Conservation (phyloP, 106 monocot genomes). For the Amphibolis antarctica region DNA sequence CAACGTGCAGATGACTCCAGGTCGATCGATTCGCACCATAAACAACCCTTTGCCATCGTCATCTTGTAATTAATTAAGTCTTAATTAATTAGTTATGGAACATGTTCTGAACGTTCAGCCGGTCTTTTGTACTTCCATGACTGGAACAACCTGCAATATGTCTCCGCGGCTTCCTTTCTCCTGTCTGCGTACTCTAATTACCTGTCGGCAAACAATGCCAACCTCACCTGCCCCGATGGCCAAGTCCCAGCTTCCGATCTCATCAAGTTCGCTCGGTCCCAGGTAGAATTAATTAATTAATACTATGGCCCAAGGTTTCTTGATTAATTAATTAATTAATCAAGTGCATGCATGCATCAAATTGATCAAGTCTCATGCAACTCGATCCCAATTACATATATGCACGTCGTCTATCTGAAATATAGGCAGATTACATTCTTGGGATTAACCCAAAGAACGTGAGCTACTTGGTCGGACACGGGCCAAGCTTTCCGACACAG, state of each 20-base stretch:
- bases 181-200: conserved; percentile 54
- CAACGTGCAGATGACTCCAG: conserved; percentile 68
- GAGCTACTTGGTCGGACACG: conserved; percentile 81
- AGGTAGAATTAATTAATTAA: conserved; percentile 18
- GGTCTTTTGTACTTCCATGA: conserved; percentile 54
- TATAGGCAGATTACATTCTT: conserved; percentile 77
- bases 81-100: too few species aligned
- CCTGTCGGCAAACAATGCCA: conserved; percentile 20
- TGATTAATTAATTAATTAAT: too few species aligned
- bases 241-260: conserved; percentile 43
- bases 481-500: conserved; percentile 21
- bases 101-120: too few species aligned
- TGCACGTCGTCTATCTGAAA: too few species aligned
- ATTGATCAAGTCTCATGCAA: too few species aligned
- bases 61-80: not conserved
- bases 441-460: conserved; percentile 68
- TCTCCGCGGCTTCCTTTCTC: conserved; percentile 46
- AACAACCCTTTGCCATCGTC: not conserved
- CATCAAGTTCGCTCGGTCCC: conserved; percentile 52
- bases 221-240: conserved; percentile 57
- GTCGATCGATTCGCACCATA: conserved; percentile 13
- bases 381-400: too few species aligned
- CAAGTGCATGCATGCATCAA: too few species aligned
- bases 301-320: too few species aligned
- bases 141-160: conserved; percentile 89